These are phyloP conservation scores for Populus hybrid DNA, from an alignment of 441 rosid species.

Conservation along the genomic window DNA sequence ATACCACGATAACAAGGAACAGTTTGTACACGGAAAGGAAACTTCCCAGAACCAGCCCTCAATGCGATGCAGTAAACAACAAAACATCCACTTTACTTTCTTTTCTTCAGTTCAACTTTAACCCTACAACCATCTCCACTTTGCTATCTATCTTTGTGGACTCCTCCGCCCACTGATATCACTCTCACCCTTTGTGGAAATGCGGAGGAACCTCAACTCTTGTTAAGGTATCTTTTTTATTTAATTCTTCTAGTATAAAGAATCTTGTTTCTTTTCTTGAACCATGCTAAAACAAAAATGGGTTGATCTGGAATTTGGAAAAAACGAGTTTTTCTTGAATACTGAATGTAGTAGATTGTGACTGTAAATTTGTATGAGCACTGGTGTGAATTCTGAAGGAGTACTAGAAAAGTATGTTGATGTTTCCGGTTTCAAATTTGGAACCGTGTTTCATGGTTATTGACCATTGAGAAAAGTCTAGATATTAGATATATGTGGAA, in stretches of 20 bases:
- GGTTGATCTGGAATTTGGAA: not conserved
- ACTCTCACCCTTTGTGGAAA: not conserved
- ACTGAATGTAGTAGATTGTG: not conserved
- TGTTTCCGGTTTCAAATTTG: not conserved
- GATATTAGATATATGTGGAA: not conserved
- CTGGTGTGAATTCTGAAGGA: not conserved
- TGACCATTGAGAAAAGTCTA: not conserved
- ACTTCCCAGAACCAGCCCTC: slow-evolving; percentile 19
- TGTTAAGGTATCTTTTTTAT: not conserved
- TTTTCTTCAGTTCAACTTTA: not conserved
- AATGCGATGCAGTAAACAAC: not conserved
- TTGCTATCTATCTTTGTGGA: not conserved
- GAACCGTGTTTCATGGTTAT: not conserved
- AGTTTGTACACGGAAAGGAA: not conserved
- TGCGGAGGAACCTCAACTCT: not conserved
- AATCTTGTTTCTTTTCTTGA: not conserved
- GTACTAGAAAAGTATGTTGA: not conserved
- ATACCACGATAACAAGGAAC: not conserved
- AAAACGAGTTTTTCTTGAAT: not conserved
- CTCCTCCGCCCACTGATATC: slow-evolving; percentile 19
- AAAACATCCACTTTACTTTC: not conserved
- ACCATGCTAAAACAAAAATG: not conserved
- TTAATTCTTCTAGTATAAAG: not conserved
- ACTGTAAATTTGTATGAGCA: not conserved
- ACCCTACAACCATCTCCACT: not conserved